Conservation (phyloP, 345 rosid genomes). For the Eucalyptus tenuipes region DNA sequence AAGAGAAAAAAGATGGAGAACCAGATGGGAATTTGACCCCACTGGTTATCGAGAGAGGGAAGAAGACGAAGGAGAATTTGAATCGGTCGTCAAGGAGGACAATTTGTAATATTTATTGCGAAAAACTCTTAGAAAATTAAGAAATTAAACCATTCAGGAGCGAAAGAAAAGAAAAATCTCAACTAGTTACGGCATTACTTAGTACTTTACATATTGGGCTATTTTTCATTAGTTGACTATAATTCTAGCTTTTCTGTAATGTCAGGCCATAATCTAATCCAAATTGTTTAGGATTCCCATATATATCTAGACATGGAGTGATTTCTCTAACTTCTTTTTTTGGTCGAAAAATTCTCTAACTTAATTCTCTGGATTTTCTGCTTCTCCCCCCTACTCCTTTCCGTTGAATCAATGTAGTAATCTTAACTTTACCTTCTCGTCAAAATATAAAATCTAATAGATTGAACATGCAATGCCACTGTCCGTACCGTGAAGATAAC, state of each 20-base stretch:
- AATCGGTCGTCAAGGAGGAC: not conserved
- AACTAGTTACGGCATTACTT: not conserved
- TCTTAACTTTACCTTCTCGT: not conserved
- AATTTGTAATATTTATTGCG: not conserved
- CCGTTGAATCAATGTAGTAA: not conserved
- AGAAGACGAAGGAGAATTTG: not conserved
- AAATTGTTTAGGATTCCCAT: not conserved
- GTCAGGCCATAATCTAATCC: not conserved
- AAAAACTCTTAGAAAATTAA: too few relatives aligned
- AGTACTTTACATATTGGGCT: not conserved
- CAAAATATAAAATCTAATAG: too few relatives aligned
- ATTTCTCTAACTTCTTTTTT: too few relatives aligned
- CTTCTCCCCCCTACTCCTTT: not conserved
- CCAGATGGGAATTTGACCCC: not conserved
- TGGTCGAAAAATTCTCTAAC: not conserved
- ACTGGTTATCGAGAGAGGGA: not conserved
- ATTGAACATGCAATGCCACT: not conserved
- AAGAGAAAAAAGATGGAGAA: not conserved
- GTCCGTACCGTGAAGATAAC: accelerated
- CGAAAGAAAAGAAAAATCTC: not conserved
- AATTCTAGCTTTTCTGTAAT: not conserved
- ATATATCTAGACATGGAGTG: not conserved
- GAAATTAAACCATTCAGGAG: not conserved
- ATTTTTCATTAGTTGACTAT: not conserved
- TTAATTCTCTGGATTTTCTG: not conserved